phyloP scores from a whole-genome alignment of 768 basidiomycete genomes.

The Kwoniella pini region DNA sequence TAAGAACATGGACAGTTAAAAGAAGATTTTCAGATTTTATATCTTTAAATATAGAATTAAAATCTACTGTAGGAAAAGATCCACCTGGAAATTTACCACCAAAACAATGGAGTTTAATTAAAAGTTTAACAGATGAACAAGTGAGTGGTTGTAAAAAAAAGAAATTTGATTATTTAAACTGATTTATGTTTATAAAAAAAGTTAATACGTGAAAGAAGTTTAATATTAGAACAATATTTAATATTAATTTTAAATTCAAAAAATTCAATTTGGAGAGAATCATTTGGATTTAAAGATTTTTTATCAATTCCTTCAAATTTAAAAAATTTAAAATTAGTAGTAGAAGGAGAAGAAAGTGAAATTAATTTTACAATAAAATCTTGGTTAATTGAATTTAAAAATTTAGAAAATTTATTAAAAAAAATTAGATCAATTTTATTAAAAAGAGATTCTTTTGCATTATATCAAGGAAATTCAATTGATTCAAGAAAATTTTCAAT shows the following conservation, averaged over 20 bases:
- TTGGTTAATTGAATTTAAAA: constrained; percentile 88
- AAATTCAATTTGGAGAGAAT: constrained; percentile 79
- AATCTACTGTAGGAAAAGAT: constrained; percentile 72
- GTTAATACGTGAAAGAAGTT: constrained; percentile 73
- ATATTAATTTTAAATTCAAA: constrained; percentile 79
- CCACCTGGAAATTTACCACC: constrained; percentile 80
- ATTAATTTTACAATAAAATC: constrained; percentile 57
- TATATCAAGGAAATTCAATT: constrained; percentile 69
- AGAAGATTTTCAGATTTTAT: constrained; percentile 93
- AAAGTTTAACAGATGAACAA: constrained; percentile 60
- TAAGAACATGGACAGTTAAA: constrained; percentile 91
- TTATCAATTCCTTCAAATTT: constrained; percentile 62
- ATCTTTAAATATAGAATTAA: constrained; percentile 78
- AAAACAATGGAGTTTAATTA: constrained; percentile 75
- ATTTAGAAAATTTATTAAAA: constrained; percentile 72
- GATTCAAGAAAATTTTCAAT: constrained; percentile 78
- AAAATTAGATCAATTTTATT: constrained; percentile 83
- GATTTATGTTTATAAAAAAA: constrained; percentile 1
- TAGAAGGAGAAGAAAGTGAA: neutral
- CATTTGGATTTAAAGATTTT: constrained; percentile 78
- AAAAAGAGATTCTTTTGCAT: constrained; percentile 77
- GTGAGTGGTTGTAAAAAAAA: no score
- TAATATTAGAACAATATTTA: constrained; percentile 78
- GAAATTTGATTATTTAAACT: no score
- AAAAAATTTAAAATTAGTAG: no score